Base-by-base conservation (phyloP, 2,329 filamentous ascomycete species). In the Apiospora koreana region DNA sequence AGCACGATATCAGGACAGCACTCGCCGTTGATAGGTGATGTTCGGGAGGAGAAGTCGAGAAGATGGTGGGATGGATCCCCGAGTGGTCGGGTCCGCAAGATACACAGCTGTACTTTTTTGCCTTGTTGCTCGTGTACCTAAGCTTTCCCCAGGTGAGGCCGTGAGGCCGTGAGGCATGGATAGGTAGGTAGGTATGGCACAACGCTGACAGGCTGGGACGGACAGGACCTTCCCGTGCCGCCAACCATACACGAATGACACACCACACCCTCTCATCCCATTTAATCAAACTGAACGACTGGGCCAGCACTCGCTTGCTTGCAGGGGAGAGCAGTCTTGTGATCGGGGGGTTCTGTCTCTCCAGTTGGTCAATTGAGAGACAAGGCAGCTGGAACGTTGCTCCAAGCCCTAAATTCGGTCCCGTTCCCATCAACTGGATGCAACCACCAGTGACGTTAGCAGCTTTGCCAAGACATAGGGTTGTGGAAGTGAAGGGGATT, bases 351-450 rank as follows among this genome's bases (percentile, higher is more conserved):
- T 35, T 35, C 8, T 38, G 54, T 18, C 54, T 62, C 54, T n/a
- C 54, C 18, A n/a, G 54, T 62, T 62, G 54, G 54, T 62, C 54
- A 62, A 38, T 62, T 12, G 54, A 62, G 48, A 54, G 48, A 31
- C 54, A 62, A 62, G 28, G 28, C 54, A 7, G n/a, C 54, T 35
- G 28, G 31, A 62, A 62, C 54, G 54, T 62, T 62, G 54, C 54
- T 62, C 54, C 54, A 62, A 58, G 38, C 54, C 54, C 54, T 62
- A 62, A 62, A 50, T 50, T 14, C 23, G 23, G 1, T 54, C 12
- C 12, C 46, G 5, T 35, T 35, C 28, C 25, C 25, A 16, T 18
- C 41, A 16, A 6, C 18, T 31, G 50, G 50, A 38, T 62, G 54
- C 54, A 62, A 38, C 31, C 31, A 62, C 18, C 54, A 62, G 54